These are phyloP conservation scores for Toxoplasma gondii DNA, from an alignment of 169 alveolate species.

Conservation along the genomic window DNA sequence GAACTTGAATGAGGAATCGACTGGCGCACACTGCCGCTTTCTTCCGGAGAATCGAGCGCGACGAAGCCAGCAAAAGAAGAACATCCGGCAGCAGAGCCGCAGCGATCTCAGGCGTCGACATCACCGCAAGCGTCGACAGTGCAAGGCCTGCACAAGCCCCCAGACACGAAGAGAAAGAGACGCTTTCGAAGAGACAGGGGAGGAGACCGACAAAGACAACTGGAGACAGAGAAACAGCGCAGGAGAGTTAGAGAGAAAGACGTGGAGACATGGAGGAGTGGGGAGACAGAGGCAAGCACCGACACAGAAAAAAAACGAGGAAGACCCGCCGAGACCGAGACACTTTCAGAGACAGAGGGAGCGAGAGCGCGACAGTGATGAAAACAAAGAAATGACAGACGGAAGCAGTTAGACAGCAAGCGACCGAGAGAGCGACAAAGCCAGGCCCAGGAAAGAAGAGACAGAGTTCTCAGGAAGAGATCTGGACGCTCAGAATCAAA, in stretches of 20 bases:
- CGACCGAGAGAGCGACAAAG: no score
- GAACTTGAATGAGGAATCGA: conserved; percentile 57
- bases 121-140: conserved; percentile 41
- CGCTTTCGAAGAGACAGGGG: neutral
- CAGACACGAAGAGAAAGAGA: neutral
- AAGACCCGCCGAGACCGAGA: no score
- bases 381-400: no score
- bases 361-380: no score
- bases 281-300: no score
- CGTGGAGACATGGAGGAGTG: no score
- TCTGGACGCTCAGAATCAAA: no score
- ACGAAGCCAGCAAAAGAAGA: conserved; percentile 50
- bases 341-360: no score
- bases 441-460: no score
- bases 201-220: neutral
- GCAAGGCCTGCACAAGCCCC: conserved; percentile 44
- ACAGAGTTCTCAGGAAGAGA: no score
- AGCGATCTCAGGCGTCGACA: conserved; percentile 51
- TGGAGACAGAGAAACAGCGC: neutral
- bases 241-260: neutral
- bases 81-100: conserved; percentile 52
- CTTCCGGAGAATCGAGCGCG: conserved; percentile 55
- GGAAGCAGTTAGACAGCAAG: no score
- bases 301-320: no score
- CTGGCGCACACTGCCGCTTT: conserved; percentile 71